Conservation (phyloP, 495 filamentous ascomycete species). For the Penicillium diatomitis region DNA sequence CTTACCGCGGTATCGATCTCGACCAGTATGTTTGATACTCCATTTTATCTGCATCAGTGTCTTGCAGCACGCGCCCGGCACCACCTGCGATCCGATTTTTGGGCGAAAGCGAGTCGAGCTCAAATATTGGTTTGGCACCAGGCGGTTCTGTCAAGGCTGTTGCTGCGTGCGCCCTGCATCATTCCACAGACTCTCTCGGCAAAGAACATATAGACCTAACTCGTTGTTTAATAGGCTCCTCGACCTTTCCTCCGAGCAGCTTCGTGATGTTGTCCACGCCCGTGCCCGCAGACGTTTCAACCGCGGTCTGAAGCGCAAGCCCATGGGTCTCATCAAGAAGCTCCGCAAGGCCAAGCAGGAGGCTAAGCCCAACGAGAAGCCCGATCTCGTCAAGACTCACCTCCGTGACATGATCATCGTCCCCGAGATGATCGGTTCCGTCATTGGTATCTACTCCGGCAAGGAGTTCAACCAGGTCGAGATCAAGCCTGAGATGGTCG, state of each 20-base stretch:
- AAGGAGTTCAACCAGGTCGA: slow-evolving; percentile 99
- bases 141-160: too few species aligned
- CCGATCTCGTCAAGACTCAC: slow-evolving; percentile 96
- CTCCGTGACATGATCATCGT: slow-evolving; percentile 99
- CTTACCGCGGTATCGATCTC: slow-evolving; percentile 98
- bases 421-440: slow-evolving; percentile 96
- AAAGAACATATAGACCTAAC: background rate
- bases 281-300: slow-evolving; percentile 98
- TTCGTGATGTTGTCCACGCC: slow-evolving; percentile 98
- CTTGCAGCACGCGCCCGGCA: slow-evolving; percentile 6
- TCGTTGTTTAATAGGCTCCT: slow-evolving; percentile 57
- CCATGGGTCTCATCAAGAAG: slow-evolving; percentile 99
- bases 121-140: too few species aligned
- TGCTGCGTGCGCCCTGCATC: too few species aligned
- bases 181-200: too few species aligned
- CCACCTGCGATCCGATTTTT: slow-evolving; percentile 36
- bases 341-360: slow-evolving; percentile 99
- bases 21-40: slow-evolving; percentile 68
- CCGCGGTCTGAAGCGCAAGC: slow-evolving; percentile 98
- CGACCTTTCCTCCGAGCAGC: slow-evolving; percentile 95
- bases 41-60: slow-evolving; percentile 30
- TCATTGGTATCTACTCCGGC: slow-evolving; percentile 97
- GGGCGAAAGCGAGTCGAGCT: too few species aligned
- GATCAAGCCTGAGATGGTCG: slow-evolving; percentile 99
- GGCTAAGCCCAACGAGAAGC: slow-evolving; percentile 99